Percentiles rank a stretch among this genome's conserved stretches.
Evolutionary conservation across 1,139 yeast genomes (phyloP).

Genomic region (Arxiozyma bovina): DNA sequence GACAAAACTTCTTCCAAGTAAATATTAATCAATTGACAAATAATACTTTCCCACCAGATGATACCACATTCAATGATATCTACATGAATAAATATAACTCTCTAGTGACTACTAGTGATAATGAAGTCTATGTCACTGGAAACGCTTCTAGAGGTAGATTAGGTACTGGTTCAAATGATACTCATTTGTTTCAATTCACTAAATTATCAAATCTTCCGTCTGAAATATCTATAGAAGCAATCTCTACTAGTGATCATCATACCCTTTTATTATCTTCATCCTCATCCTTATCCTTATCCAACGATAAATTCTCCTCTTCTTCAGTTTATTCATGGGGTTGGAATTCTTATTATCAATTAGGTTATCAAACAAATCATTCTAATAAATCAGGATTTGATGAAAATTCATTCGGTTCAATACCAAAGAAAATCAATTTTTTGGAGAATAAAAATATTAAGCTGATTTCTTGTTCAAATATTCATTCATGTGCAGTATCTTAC

Average conservation of each 20-base stretch:
- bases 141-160: conserved; percentile 63
- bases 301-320: conserved; percentile 25
- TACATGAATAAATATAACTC: conserved; percentile 62
- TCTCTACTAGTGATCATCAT: conserved; percentile 60
- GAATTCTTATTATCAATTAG: conserved; percentile 58
- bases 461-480: conserved; percentile 61
- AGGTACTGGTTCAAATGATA: conserved; percentile 42
- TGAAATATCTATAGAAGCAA: conserved; percentile 32
- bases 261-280: conserved; percentile 36
- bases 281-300: neutral
- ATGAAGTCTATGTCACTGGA: conserved; percentile 54
- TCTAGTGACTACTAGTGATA: conserved; percentile 45
- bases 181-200: conserved; percentile 36
- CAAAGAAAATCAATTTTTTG: conserved; percentile 48
- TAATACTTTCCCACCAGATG: conserved; percentile 3
- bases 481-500: conserved; percentile 54
- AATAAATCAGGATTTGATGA: conserved; percentile 25
- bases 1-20: conserved; percentile 33
- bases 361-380: conserved; percentile 38
- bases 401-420: conserved; percentile 39
- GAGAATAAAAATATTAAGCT: conserved; percentile 39
- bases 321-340: conserved; percentile 72
- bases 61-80: conserved; percentile 30
- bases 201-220: conserved; percentile 9
- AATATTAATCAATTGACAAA: conserved; percentile 21